Evolutionary conservation across 306 rosid genomes (phyloP).

Genomic region (Pterocarpus macrocarpus): DNA sequence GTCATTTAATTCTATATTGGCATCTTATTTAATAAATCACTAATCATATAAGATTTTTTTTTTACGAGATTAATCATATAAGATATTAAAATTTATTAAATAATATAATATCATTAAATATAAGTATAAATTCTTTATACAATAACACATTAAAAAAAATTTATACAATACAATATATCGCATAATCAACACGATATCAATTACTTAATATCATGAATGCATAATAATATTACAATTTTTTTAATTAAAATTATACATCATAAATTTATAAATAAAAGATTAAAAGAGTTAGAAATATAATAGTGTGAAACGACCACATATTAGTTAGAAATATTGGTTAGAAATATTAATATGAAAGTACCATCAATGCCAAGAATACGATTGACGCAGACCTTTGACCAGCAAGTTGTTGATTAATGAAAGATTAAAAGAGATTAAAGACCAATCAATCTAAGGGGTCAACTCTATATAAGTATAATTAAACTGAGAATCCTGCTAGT

Average conservation of each 20-base stretch:
- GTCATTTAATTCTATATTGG: too few relatives aligned
- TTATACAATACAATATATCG: too few relatives aligned
- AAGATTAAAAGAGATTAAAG: background rate
- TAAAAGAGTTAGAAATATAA: too few relatives aligned
- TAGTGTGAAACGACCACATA: slow-evolving; percentile 12
- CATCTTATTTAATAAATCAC: too few relatives aligned
- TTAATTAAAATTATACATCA: background rate
- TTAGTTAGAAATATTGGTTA: background rate
- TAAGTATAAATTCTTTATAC: too few relatives aligned
- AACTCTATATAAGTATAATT: slow-evolving; percentile 24
- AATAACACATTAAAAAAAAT: too few relatives aligned
- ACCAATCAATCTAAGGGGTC: slow-evolving; percentile 44
- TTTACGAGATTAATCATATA: too few relatives aligned
- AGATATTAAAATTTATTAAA: background rate
- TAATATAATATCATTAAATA: too few relatives aligned
- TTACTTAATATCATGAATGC: too few relatives aligned
- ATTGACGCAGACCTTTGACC: slow-evolving; percentile 42
- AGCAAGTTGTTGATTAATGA: slow-evolving; percentile 43
- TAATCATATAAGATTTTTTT: too few relatives aligned
- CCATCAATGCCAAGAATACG: background rate
- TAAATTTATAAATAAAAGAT: background rate
- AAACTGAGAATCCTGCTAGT: slow-evolving; percentile 6
- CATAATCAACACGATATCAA: too few relatives aligned
- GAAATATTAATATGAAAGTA: slow-evolving; percentile 2
- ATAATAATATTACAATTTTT: background rate